Evolutionary conservation across 345 rosid genomes (phyloP).

Genomic region (Eutrema heterophyllum): DNA sequence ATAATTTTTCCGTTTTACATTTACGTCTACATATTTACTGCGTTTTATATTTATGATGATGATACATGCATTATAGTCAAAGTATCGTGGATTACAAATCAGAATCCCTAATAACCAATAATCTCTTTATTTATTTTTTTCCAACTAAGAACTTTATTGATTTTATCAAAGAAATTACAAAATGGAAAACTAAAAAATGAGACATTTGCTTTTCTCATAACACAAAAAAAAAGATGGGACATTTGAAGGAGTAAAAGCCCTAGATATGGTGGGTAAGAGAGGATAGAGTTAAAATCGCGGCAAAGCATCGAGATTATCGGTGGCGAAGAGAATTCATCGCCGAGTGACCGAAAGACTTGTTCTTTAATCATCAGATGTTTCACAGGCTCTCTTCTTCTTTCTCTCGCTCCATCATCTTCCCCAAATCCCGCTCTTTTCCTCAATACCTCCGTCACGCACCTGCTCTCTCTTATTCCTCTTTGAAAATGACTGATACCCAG

Average conservation of each 20-base stretch:
- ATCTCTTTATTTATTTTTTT: no score
- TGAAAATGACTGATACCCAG: constrained; percentile 54
- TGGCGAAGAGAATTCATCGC: neutral
- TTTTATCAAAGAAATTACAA: neutral
- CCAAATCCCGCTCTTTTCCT: constrained; percentile 23
- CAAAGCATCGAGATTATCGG: neutral
- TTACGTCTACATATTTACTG: no score
- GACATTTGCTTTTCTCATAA: no score
- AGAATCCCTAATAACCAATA: no score
- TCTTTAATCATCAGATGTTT: constrained; percentile 38
- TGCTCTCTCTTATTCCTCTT: constrained; percentile 28
- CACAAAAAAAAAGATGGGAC: no score
- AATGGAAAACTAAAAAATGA: no score
- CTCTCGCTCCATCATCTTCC: constrained; percentile 27
- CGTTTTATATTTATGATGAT: no score
- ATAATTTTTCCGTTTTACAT: no score
- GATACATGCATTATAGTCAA: no score
- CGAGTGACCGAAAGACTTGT: neutral
- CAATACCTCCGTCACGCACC: constrained; percentile 2
- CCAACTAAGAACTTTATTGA: no score
- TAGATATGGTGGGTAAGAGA: neutral
- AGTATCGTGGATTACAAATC: no score
- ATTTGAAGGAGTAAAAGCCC: neutral
- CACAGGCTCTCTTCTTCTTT: constrained; percentile 40
- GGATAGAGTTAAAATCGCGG: neutral